Percentiles rank a stretch among this genome's conserved stretches.
Evolutionary conservation across 2,329 filamentous ascomycete genomes (phyloP).

Genomic region (Penicillium sp.): DNA sequence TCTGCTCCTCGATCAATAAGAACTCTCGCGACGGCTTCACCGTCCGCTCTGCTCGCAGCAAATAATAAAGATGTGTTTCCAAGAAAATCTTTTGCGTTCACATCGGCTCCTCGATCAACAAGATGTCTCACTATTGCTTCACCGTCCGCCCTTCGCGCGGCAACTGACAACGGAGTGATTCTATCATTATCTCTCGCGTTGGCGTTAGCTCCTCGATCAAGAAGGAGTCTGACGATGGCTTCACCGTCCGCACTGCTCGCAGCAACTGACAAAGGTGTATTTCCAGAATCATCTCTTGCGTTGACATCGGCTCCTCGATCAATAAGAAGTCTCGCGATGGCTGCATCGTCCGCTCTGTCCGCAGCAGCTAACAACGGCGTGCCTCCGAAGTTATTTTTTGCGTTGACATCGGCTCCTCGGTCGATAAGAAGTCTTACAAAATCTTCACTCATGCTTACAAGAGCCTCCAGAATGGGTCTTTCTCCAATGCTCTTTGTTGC

Average conservation of each 20-base stretch:
- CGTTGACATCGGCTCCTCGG: background rate
- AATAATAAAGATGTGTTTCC: too few relatives aligned
- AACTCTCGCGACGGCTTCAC: too few relatives aligned
- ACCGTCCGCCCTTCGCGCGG: too few relatives aligned
- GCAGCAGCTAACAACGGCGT: background rate
- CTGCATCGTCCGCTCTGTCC: background rate
- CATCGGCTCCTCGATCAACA: background rate
- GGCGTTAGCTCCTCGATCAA: too few relatives aligned
- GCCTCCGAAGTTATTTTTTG: background rate
- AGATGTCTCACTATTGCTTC: background rate
- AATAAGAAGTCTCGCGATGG: background rate
- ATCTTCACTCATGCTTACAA: background rate
- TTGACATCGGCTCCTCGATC: background rate
- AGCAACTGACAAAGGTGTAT: too few relatives aligned
- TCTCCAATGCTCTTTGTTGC: background rate
- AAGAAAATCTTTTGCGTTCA: background rate
- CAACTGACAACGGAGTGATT: too few relatives aligned
- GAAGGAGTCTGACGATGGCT: too few relatives aligned
- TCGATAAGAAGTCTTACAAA: background rate
- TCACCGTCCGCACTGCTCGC: too few relatives aligned
- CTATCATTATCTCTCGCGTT: background rate
- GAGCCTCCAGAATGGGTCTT: background rate
- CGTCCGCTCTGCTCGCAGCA: too few relatives aligned
- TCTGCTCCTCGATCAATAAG: too few relatives aligned
- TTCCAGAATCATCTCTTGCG: too few relatives aligned